Base-by-base conservation (phyloP, 2,329 filamentous ascomycete species). In the Fusarium sarcochroum region DNA sequence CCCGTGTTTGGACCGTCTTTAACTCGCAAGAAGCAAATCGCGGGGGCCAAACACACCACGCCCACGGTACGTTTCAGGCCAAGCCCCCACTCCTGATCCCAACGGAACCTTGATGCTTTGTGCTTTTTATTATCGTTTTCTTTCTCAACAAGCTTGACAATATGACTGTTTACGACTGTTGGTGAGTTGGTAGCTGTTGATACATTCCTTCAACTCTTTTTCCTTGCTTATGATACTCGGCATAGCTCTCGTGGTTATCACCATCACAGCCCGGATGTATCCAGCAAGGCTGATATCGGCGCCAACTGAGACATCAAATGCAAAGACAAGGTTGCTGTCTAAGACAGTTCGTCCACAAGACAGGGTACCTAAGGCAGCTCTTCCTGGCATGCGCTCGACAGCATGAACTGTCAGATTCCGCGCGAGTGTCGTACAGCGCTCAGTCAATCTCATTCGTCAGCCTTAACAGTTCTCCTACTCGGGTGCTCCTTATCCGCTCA, bases 1-100 rank as follows among this genome's bases (percentile, higher is more conserved):
- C 20, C 38, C 54, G 52, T 63, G 56, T 63, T 56, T 64, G 46
- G 62, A 52, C 55, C 54, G 57, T 42, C 51, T 51, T 67, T 23
- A 46, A 42, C 47, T 53, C 38, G 10, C 44, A 56, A 65, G 53
- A 73, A 70, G 68, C 60, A 73, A 74, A 73, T 70, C 66, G 53
- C 51, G 55, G 66, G 68, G 48, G 48, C 41, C 49, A 58, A 53
- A 55, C 58, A 55, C 54, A 60, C 44, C 54, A 59, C 48, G 53
- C 46, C 68, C 50, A 63, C 46, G 70, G 68, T 63, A 66, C 46
- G 72, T 74, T 74, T 74, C 72, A 74, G 72, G 70, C 42, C 41
- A 34, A 44, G 48, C 56, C 45, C 64, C 65, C 62, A 59, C 58
- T 55, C 47, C 38, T 47, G 18, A 52, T 47, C 27, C 45, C 40